Percentiles rank a stretch among this genome's conserved stretches.
phyloP scores from a whole-genome alignment of 345 rosid genomes.

The Lepidium sativum region DNA sequence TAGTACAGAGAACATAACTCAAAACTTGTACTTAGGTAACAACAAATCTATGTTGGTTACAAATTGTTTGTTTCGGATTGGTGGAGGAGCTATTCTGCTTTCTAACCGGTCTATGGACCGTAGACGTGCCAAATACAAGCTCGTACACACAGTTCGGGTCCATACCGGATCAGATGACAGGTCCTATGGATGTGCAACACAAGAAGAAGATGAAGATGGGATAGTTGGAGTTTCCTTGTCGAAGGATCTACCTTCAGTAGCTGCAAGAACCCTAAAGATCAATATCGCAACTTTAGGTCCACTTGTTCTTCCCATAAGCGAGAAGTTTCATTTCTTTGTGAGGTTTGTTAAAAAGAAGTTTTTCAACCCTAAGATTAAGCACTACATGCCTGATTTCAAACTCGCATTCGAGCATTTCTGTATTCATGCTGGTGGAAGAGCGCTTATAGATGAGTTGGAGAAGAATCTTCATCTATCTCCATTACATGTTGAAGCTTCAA shows the following conservation, averaged over 20 bases:
- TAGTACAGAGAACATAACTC: constrained; percentile 47
- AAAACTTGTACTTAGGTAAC: constrained; percentile 42
- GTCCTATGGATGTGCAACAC: constrained; percentile 41
- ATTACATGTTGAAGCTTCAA: constrained; percentile 53
- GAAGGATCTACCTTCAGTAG: constrained; percentile 49
- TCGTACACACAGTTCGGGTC: constrained; percentile 46
- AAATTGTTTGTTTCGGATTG: constrained; percentile 48
- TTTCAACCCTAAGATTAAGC: constrained; percentile 36
- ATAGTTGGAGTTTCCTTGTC: constrained; percentile 44
- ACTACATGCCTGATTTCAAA: constrained; percentile 39
- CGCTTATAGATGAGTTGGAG: constrained; percentile 48
- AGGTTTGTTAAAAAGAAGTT: constrained; percentile 35
- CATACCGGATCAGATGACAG: constrained; percentile 49
- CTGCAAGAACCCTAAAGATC: constrained; percentile 55
- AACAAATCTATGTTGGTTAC: constrained; percentile 51
- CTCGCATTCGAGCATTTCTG: constrained; percentile 65
- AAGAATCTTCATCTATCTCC: constrained; percentile 40
- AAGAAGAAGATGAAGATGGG: constrained; percentile 41
- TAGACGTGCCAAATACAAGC: constrained; percentile 39
- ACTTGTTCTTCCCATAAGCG: constrained; percentile 50
- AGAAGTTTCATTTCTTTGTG: constrained; percentile 40
- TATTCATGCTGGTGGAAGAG: constrained; percentile 58
- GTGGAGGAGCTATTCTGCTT: constrained; percentile 50
- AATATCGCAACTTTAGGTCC: constrained; percentile 64
- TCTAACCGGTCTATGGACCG: constrained; percentile 39